These are phyloP conservation scores for Cydonia oblonga DNA, from an alignment of 331 rosid genomes.

Conservation along the genomic window DNA sequence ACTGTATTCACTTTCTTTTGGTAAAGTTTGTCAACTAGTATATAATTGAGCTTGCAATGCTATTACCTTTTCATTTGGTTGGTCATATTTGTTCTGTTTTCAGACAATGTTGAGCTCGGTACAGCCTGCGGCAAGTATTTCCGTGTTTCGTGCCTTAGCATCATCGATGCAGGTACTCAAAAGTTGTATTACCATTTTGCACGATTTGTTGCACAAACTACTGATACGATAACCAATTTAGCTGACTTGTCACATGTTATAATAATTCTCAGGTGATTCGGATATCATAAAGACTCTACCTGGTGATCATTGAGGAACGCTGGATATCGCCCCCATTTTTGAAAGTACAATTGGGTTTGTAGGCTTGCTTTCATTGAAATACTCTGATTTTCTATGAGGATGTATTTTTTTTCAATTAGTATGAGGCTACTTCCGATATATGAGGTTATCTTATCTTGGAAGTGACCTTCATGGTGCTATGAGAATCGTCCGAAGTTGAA, in stretches of 20 bases:
- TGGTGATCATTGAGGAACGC: not conserved
- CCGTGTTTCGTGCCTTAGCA: conserved; percentile 38
- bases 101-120: conserved; percentile 31
- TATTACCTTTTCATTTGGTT: not conserved
- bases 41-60: not conserved
- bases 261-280: not conserved
- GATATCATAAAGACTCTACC: not conserved
- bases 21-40: not conserved
- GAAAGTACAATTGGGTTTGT: too few relatives aligned
- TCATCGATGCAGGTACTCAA: conserved; percentile 23
- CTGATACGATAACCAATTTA: not conserved
- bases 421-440: too few relatives aligned
- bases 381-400: too few relatives aligned
- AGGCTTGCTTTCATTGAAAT: too few relatives aligned
- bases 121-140: conserved; percentile 44
- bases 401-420: too few relatives aligned
- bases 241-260: not conserved
- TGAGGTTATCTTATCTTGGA: too few relatives aligned
- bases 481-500: not conserved
- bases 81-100: not conserved
- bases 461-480: not conserved
- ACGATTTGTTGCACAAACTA: not conserved
- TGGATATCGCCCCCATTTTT: too few relatives aligned
- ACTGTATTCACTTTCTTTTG: not conserved
- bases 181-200: not conserved